Conservation (phyloP, 2,329 filamentous ascomycete genomes). For the Fonsecaea pedrosoi region DNA sequence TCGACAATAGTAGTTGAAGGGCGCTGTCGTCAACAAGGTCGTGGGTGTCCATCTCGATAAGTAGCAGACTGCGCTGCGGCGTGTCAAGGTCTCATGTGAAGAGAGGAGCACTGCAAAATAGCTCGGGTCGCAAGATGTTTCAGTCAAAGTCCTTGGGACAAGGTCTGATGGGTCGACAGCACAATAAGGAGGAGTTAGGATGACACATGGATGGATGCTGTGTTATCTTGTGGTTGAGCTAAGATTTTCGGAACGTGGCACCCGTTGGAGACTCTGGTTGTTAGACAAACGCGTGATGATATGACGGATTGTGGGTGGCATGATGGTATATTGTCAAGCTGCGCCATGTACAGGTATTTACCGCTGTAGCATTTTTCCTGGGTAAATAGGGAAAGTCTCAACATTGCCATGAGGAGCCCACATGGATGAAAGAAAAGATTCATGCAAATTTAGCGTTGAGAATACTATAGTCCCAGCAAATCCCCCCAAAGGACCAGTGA, state of each 20-base stretch:
- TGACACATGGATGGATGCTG: neutral
- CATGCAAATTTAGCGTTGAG: neutral
- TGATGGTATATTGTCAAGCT: neutral
- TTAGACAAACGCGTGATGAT: neutral
- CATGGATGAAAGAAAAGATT: neutral
- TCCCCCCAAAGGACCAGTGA: neutral
- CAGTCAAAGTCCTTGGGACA: neutral
- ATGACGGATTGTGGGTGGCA: neutral
- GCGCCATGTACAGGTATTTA: neutral
- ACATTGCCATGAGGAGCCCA: no score
- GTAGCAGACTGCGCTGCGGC: neutral
- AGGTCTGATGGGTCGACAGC: neutral
- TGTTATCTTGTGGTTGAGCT: neutral
- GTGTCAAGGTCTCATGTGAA: slow-evolving; percentile 6
- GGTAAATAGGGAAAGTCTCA: neutral
- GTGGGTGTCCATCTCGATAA: neutral
- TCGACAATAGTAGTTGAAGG: neutral
- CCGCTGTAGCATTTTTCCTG: neutral
- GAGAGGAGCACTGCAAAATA: neutral
- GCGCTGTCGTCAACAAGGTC: slow-evolving; percentile 1
- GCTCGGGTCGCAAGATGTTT: slow-evolving; percentile 7
- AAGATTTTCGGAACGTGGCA: slow-evolving; percentile 1
- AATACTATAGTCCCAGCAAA: neutral
- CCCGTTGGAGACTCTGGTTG: neutral
- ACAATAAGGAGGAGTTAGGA: neutral